Evolutionary conservation across 164 flowering plant species (phyloP).

Genomic region (Liriodendron chinense): DNA sequence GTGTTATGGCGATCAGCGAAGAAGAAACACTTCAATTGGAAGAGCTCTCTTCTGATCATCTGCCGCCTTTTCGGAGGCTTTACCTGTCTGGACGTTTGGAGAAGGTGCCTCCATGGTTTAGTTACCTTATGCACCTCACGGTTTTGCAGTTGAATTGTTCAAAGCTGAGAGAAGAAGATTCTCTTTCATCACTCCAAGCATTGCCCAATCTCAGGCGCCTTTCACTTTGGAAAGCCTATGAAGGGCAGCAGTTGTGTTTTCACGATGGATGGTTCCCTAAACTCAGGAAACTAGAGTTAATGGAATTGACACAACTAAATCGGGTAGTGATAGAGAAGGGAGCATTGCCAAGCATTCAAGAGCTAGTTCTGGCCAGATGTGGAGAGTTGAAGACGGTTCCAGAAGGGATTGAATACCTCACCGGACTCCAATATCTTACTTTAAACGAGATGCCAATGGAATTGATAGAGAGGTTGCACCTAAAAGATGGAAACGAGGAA

Average conservation of each 20-base stretch:
- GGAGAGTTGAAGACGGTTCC: conserved; percentile 2
- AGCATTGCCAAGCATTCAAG: conserved; percentile 1
- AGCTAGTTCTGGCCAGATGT: not conserved
- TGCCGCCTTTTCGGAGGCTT: not conserved
- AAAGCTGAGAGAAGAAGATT: not conserved
- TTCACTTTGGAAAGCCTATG: not conserved
- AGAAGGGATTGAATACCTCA: not conserved
- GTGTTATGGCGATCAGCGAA: conserved; percentile 18
- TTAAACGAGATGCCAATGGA: not conserved
- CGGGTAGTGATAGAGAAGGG: not conserved
- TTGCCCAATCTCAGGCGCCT: conserved; percentile 12
- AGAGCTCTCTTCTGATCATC: conserved; percentile 16
- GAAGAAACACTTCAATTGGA: conserved; percentile 25
- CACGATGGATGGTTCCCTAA: conserved; percentile 3
- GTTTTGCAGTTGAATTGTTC: not conserved
- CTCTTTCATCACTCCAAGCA: not conserved
- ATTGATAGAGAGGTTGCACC: not conserved
- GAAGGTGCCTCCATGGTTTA: conserved; percentile 6
- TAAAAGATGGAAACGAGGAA: not conserved
- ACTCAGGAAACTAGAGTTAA: not conserved
- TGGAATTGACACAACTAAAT: not conserved
- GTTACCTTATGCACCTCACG: not conserved
- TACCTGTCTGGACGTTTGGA: not conserved
- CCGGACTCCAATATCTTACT: not conserved
- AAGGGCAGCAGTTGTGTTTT: not conserved